phyloP scores from a whole-genome alignment of 495 filamentous ascomycete genomes.

The Aspergillus asperescens region DNA sequence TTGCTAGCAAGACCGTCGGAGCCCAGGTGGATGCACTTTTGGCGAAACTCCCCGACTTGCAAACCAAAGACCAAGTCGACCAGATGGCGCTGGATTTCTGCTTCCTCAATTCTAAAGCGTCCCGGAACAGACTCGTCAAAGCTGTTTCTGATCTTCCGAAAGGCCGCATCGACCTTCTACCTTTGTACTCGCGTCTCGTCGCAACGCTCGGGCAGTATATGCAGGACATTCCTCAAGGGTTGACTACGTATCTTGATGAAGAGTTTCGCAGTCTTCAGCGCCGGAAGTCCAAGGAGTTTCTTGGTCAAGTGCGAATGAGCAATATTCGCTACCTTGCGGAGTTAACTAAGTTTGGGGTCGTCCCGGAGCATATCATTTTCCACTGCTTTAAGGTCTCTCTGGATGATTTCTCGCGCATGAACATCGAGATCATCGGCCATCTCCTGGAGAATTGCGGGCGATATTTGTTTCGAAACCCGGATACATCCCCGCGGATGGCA shows the following conservation, averaged over 20 bases:
- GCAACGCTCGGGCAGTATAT: constrained; percentile 93
- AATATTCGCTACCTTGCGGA: constrained; percentile 97
- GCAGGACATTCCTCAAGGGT: constrained; percentile 83
- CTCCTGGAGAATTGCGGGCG: constrained; percentile 96
- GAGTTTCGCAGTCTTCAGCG: constrained; percentile 96
- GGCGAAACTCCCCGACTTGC: constrained; percentile 79
- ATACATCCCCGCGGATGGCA: constrained; percentile 86
- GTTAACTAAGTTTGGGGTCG: constrained; percentile 95
- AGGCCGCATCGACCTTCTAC: constrained; percentile 86
- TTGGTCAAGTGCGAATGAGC: constrained; percentile 86
- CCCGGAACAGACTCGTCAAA: constrained; percentile 88
- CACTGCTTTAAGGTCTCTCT: constrained; percentile 96
- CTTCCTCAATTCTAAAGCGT: constrained; percentile 97
- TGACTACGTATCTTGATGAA: constrained; percentile 89
- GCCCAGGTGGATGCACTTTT: constrained; percentile 93
- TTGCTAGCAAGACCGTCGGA: constrained; percentile 95
- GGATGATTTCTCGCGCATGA: constrained; percentile 97
- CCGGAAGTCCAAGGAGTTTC: constrained; percentile 96
- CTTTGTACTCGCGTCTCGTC: constrained; percentile 83
- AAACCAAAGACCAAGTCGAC: constrained; percentile 86
- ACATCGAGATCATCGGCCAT: constrained; percentile 97
- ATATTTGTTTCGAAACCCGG: constrained; percentile 88
- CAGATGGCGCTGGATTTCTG: constrained; percentile 93
- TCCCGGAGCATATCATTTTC: constrained; percentile 98
- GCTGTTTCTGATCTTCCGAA: constrained; percentile 91